Evolutionary conservation across 176 grass and related monocot genomes (phyloP).

Genomic region (Lolium rigidum): DNA sequence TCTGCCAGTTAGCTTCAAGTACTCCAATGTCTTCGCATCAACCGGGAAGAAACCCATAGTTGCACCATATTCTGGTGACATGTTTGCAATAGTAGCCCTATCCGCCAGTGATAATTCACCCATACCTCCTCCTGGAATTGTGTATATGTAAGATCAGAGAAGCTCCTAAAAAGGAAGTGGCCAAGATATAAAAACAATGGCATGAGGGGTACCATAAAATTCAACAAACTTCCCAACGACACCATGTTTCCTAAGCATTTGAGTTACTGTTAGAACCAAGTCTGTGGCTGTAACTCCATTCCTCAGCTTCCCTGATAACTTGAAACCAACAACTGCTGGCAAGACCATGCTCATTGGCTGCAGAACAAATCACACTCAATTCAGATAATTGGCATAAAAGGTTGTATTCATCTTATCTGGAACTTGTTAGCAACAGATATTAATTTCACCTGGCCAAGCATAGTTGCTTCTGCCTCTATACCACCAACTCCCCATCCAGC

Average conservation of each 20-base stretch:
- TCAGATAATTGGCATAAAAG: not conserved
- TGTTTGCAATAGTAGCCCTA: constrained; percentile 97
- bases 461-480: constrained; percentile 93
- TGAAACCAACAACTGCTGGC: constrained; percentile 96
- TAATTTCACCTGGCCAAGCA: constrained; percentile 90
- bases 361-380: constrained; percentile 36
- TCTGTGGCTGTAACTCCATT: constrained; percentile 98
- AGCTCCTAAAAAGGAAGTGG: not conserved
- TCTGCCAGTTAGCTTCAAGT: constrained; percentile 94
- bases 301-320: constrained; percentile 81
- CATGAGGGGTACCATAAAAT: constrained; percentile 71
- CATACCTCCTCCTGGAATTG: constrained; percentile 76
- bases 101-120: constrained; percentile 88
- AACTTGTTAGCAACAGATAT: constrained; percentile 19
- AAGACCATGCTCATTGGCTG: constrained; percentile 99
- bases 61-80: constrained; percentile 98
- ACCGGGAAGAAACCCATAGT: constrained; percentile 99
- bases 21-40: constrained; percentile 80
- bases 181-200: not conserved
- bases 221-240: constrained; percentile 98
- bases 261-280: constrained; percentile 95
- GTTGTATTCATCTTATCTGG: too few relatives aligned
- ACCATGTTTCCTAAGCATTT: constrained; percentile 96
- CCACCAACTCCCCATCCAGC: constrained; percentile 98
- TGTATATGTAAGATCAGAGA: constrained; percentile 7